phyloP scores from a whole-genome alignment of 2,329 filamentous ascomycete genomes.

The Diaporthe sp. region DNA sequence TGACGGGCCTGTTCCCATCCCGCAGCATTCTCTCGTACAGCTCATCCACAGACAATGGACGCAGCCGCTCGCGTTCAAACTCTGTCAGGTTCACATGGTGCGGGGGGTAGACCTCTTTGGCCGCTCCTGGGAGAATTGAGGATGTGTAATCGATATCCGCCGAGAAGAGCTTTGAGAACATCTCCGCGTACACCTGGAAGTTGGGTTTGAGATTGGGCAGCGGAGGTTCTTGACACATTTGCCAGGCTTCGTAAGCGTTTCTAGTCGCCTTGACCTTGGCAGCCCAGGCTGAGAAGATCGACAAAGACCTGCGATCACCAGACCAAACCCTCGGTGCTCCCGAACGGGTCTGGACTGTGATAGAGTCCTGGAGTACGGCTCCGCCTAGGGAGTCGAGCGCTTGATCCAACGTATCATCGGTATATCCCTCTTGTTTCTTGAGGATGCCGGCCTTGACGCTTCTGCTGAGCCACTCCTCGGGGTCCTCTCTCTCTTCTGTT shows the following conservation, averaged over 20 bases:
- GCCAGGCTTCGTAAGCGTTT: slow-evolving; percentile 74
- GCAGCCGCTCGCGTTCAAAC: slow-evolving; percentile 74
- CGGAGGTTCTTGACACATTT: slow-evolving; percentile 58
- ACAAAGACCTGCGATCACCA: slow-evolving; percentile 49
- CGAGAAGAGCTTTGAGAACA: slow-evolving; percentile 71
- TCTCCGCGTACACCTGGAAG: slow-evolving; percentile 66
- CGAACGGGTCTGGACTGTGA: slow-evolving; percentile 69
- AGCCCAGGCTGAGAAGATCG: slow-evolving; percentile 63
- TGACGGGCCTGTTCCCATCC: slow-evolving; percentile 62
- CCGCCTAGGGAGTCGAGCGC: slow-evolving; percentile 69
- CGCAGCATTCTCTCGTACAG: slow-evolving; percentile 72
- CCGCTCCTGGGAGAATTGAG: slow-evolving; percentile 70
- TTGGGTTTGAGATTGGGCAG: slow-evolving; percentile 53
- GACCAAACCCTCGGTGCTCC: slow-evolving; percentile 52
- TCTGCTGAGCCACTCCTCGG: slow-evolving; percentile 67
- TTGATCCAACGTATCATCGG: slow-evolving; percentile 60
- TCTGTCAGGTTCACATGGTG: slow-evolving; percentile 72
- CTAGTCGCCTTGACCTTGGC: slow-evolving; percentile 71
- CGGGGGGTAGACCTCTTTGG: slow-evolving; percentile 66
- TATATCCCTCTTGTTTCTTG: slow-evolving; percentile 71
- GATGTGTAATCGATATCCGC: slow-evolving; percentile 46
- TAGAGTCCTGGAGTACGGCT: slow-evolving; percentile 62
- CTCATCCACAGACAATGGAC: slow-evolving; percentile 70
- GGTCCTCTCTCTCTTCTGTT: slow-evolving; percentile 67
- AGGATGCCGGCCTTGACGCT: slow-evolving; percentile 66